These are phyloP conservation scores for Trichophyton benhamiae DNA, from an alignment of 2,329 filamentous ascomycete species.

Conservation along the genomic window DNA sequence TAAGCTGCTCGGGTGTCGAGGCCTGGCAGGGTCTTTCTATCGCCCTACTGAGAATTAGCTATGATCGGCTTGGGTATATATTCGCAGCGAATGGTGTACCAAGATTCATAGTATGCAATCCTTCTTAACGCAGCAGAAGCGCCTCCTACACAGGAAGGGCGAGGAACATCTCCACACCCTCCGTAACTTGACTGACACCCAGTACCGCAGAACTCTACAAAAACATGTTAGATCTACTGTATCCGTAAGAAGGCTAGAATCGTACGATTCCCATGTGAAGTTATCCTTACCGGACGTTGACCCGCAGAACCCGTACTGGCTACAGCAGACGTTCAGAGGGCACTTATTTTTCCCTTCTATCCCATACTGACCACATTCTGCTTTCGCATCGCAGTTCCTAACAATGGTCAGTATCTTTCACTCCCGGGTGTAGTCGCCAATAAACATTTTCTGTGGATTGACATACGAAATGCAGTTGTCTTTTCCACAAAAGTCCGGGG, in stretches of 20 bases:
- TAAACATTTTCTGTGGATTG: neutral
- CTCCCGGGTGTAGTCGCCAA: neutral
- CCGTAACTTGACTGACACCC: neutral
- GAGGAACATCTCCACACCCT: neutral
- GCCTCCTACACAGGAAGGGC: neutral
- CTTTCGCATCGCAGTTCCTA: conserved; percentile 27
- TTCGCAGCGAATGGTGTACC: neutral
- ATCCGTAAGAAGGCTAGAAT: neutral
- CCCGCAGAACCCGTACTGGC: neutral
- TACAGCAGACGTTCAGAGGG: neutral
- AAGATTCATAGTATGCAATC: neutral
- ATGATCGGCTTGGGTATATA: neutral
- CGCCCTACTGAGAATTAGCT: neutral
- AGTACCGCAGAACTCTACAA: neutral
- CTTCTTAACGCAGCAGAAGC: neutral
- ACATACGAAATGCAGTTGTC: conserved; percentile 13
- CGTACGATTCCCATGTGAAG: neutral
- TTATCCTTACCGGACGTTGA: neutral
- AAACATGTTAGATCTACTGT: neutral
- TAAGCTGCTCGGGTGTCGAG: neutral
- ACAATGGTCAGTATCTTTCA: neutral
- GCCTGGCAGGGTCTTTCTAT: neutral
- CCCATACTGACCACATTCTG: conserved; percentile 21
- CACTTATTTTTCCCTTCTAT: neutral
- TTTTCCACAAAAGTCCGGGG: conserved; percentile 15